These are phyloP conservation scores for Talaromyces sp. DNA, from an alignment of 2,329 filamentous ascomycete species.

Conservation along the genomic window DNA sequence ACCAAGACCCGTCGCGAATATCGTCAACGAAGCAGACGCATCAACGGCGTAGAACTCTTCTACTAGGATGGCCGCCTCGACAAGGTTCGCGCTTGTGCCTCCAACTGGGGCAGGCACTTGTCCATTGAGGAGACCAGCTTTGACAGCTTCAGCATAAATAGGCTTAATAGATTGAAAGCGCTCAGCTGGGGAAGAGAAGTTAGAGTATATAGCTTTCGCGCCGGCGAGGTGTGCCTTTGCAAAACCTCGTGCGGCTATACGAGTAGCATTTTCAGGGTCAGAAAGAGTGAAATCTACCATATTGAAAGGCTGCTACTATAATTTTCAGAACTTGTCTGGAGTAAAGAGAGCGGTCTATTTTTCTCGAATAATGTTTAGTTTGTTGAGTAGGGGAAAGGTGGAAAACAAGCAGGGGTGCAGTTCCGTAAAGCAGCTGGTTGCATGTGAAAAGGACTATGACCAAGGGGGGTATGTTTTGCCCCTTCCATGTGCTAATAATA, in stretches of 20 bases:
- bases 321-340: neutral
- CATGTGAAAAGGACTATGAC: neutral
- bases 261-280: neutral
- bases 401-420: neutral
- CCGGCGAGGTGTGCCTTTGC: conserved; percentile 1
- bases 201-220: conserved; percentile 7
- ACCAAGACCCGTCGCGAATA: conserved; percentile 51
- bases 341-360: too few relatives aligned
- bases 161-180: conserved; percentile 48
- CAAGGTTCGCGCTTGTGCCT: conserved; percentile 41
- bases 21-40: conserved; percentile 45
- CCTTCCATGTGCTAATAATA: neutral
- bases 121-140: conserved; percentile 44
- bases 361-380: neutral
- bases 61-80: conserved; percentile 48
- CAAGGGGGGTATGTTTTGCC: neutral
- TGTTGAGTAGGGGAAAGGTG: neutral
- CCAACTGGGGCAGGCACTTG: conserved; percentile 45
- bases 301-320: neutral
- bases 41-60: conserved; percentile 54
- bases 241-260: neutral
- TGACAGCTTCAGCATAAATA: conserved; percentile 43
- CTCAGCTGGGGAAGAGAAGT: conserved; percentile 25
- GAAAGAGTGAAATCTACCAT: neutral
- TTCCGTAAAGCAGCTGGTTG: neutral